A percentile compares a stretch with the other conserved stretches of the same genome.
These are phyloP conservation scores for Colletotrichum cuscutae DNA, from an alignment of 2,329 filamentous ascomycete species.

Conservation along the genomic window DNA sequence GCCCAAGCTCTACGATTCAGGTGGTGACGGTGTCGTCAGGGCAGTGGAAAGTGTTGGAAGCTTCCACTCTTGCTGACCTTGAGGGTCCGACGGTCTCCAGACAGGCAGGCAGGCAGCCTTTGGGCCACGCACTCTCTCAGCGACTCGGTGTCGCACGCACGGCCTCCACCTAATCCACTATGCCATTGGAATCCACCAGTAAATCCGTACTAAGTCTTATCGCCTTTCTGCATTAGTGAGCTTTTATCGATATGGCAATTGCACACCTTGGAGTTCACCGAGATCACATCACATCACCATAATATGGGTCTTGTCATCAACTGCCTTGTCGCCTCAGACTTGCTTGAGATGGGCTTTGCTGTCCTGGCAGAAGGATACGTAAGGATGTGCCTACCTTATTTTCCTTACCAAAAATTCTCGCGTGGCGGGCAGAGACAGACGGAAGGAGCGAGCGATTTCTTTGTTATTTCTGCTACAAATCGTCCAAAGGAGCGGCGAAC, in stretches of 20 bases:
- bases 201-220: slow-evolving; percentile 11
- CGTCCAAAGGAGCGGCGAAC: slow-evolving; percentile 22
- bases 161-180: slow-evolving; percentile 4
- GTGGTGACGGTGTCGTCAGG: slow-evolving; percentile 14
- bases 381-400: no score
- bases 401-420: not conserved
- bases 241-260: slow-evolving; percentile 23
- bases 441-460: slow-evolving; percentile 18
- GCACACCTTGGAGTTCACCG: slow-evolving; percentile 14
- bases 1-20: slow-evolving; percentile 36
- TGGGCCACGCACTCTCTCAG: slow-evolving; percentile 29
- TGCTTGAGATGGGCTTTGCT: not conserved
- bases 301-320: not conserved
- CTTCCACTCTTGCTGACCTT: slow-evolving; percentile 36
- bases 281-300: slow-evolving; percentile 6
- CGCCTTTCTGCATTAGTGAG: slow-evolving; percentile 33
- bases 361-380: not conserved
- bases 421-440: slow-evolving; percentile 13
- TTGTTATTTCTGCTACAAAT: slow-evolving; percentile 26
- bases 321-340: not conserved
- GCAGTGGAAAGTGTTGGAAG: slow-evolving; percentile 36
- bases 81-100: slow-evolving; percentile 8
- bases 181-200: not conserved
- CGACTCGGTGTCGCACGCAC: slow-evolving; percentile 17
- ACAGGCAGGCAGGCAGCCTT: slow-evolving; percentile 31